Conservation (phyloP, 2,329 filamentous ascomycete species). For the Fusarium coffeatum region DNA sequence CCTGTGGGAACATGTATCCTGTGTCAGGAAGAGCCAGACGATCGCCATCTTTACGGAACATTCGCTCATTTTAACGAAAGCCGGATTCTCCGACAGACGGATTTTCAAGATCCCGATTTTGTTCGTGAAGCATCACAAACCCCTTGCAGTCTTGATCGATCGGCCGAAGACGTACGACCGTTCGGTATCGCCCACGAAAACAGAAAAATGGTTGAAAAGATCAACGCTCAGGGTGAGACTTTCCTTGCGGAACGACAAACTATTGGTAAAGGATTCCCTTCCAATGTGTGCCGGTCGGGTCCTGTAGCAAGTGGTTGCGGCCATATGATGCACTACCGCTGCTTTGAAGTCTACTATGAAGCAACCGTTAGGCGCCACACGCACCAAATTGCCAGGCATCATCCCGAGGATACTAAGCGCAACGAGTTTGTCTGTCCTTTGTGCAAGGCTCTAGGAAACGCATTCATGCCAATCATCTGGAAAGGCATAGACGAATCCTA, state of each 20-base stretch:
- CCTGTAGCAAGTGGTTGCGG: slow-evolving; percentile 92
- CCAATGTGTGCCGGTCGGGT: slow-evolving; percentile 72
- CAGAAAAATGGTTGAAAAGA: slow-evolving; percentile 78
- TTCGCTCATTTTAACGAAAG: slow-evolving; percentile 92
- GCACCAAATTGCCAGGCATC: slow-evolving; percentile 93
- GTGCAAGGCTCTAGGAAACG: slow-evolving; percentile 95
- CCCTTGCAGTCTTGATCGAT: slow-evolving; percentile 84
- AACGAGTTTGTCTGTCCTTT: slow-evolving; percentile 97
- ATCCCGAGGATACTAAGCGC: slow-evolving; percentile 81
- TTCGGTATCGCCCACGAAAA: slow-evolving; percentile 94
- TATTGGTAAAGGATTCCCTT: slow-evolving; percentile 89
- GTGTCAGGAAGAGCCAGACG: slow-evolving; percentile 95
- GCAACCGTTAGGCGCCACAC: slow-evolving; percentile 86
- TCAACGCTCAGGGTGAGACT: slow-evolving; percentile 76
- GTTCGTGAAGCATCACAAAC: slow-evolving; percentile 84
- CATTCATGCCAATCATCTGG: slow-evolving; percentile 95
- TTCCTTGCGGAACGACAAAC: slow-evolving; percentile 81
- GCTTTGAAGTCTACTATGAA: slow-evolving; percentile 91
- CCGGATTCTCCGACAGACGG: slow-evolving; percentile 85
- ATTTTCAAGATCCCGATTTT: slow-evolving; percentile 83
- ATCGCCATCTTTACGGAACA: slow-evolving; percentile 88
- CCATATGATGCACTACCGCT: slow-evolving; percentile 98
- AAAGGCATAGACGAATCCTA: slow-evolving; percentile 89
- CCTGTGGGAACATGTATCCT: slow-evolving; percentile 93
- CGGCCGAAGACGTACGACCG: slow-evolving; percentile 83